Conservation (phyloP, 352 stramenopile species). For the Aphanomyces invadans region DNA sequence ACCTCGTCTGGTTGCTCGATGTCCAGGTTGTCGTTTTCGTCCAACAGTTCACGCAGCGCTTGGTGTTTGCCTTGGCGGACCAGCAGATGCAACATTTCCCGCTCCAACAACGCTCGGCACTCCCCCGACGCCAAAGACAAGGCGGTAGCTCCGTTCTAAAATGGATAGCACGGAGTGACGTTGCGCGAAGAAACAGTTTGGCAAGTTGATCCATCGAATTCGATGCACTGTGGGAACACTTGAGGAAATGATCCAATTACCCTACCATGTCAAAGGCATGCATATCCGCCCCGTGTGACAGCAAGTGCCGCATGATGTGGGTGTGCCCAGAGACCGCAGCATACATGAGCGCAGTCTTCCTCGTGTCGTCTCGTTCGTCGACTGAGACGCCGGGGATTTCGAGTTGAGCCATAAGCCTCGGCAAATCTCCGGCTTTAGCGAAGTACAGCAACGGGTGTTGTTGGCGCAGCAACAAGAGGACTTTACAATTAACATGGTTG, state of each 20-base stretch:
- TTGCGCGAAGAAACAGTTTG: too few species aligned
- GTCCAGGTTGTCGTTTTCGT: constrained; percentile 11
- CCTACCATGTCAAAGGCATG: constrained; percentile 3
- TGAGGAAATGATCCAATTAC: constrained; percentile 5
- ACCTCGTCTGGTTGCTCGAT: constrained; percentile 19
- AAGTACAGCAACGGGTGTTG: constrained; percentile 16
- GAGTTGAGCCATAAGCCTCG: background rate
- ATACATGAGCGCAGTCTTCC: constrained; percentile 15
- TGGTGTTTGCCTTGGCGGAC: constrained; percentile 4
- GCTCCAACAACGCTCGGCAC: constrained; percentile 7
- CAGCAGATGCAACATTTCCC: constrained; percentile 10
- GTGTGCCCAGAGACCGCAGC: constrained; percentile 9
- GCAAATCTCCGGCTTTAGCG: constrained; percentile 7
- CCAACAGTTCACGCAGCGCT: constrained; percentile 1
- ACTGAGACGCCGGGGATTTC: background rate
- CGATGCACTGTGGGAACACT: background rate
- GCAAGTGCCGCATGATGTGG: constrained; percentile 4
- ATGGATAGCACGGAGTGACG: too few species aligned
- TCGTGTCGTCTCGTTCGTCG: constrained; percentile 12
- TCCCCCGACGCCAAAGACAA: constrained; percentile 11
- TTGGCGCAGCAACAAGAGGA: constrained; percentile 7
- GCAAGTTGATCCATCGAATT: too few species aligned
- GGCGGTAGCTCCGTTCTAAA: constrained; percentile 18
- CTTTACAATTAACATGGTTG: constrained; percentile 7
- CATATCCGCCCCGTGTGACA: background rate